Base-by-base conservation (phyloP, 1,139 yeast genomes). In the Hemisphaericaspora subhashii region DNA sequence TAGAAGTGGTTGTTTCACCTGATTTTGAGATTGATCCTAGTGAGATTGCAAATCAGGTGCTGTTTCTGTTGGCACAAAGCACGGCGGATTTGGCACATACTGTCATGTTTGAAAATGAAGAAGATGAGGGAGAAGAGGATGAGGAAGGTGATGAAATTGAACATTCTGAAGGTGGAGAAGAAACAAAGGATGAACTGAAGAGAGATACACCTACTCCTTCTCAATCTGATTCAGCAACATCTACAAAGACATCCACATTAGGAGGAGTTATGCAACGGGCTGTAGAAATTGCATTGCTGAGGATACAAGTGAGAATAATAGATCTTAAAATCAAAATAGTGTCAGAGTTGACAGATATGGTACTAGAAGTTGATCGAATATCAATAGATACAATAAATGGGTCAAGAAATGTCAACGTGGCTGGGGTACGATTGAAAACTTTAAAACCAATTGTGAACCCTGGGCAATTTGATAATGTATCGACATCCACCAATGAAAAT, bases 241-340 rank as follows among this genome's bases (percentile, higher is more conserved):
- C 45, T 10, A 41, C 52, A 15, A 57, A 53, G 35, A 57, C 65
- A 0, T 64, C 74, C 0, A 64, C 74, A 2, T 57, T 81, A 40
- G 73, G 83, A 33, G 74, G 76, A 3, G 74, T 85, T 42, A 74
- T 83, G 74, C 65, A 78, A 11, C 68, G 64, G 41, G 84, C 89
- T 0, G 84, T 81, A 1, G 92, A 84, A 44, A 68, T 83, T 46
- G 89, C 90, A 0, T 56, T 86, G 11, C 79, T 85, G 51, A 77
- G 83, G 51, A 58, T 86, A 10, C 77, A 66, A 38, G 67, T 83
- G 5, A 69, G 61, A 15, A 54, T 84, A 5, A 53, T 54, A 3
- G 63, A 74, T 42, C 53, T 81, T 11, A 63, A 58, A 10, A 52
- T 83, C 18, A 74, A 76, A 35, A 47, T 83, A 2, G 63, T 82